A percentile compares a stretch with the other conserved stretches of the same genome.
Evolutionary conservation across 1,284 basidiomycete species (phyloP).

Genomic region (Trametes sp.): DNA sequence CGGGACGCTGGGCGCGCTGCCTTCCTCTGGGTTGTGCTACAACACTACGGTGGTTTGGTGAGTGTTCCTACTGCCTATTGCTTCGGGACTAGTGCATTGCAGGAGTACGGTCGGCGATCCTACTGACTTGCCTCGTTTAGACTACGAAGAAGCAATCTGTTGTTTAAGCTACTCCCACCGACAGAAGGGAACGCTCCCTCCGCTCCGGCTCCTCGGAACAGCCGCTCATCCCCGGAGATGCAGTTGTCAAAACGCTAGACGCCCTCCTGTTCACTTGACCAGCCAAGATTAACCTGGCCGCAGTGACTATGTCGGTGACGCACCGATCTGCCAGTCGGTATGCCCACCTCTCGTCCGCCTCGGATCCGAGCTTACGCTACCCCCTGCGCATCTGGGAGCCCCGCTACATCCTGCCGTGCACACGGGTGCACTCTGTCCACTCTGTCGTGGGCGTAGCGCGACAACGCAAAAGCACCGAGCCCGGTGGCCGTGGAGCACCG

Average conservation of each 20-base stretch:
- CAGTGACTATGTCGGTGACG: neutral
- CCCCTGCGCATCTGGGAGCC: neutral
- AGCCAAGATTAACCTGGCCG: neutral
- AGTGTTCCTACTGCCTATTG: neutral
- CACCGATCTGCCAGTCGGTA: neutral
- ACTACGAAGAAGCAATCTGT: neutral
- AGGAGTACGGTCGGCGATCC: neutral
- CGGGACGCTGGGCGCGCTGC: neutral
- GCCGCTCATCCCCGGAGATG: conserved; percentile 7
- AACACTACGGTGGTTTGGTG: neutral
- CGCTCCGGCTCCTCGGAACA: neutral
- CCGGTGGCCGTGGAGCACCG: conserved; percentile 7
- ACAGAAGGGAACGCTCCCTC: no score
- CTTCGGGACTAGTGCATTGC: neutral
- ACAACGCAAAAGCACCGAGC: neutral
- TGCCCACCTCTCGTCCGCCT: neutral
- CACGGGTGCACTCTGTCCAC: neutral
- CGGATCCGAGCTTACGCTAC: conserved; percentile 4
- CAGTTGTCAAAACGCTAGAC: conserved; percentile 1
- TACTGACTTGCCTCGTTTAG: neutral
- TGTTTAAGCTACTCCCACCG: neutral
- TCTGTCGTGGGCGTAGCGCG: neutral
- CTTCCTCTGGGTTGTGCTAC: neutral
- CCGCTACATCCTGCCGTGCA: neutral
- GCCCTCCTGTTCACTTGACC: conserved; percentile 4